Evolutionary conservation across 2,329 filamentous ascomycete genomes (phyloP), one percentile per base, ranked within the genome.

Genomic region (Cladosporium sp.): DNA sequence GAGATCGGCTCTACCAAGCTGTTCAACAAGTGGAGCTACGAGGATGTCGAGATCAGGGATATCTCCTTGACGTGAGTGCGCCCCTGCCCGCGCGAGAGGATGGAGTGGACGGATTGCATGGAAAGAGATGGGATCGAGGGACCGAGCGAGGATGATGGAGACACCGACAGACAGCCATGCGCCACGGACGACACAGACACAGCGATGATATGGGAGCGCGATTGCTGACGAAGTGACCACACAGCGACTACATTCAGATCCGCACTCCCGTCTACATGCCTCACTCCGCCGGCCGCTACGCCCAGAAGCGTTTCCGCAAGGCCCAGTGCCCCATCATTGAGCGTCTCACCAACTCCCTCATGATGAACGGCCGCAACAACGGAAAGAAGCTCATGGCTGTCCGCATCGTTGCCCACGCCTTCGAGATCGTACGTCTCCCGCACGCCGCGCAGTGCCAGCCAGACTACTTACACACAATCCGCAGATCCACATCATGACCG

Each of bases 321-420:
- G 95, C 96, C 82, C 96, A 98, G 89, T 99, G 95, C 92, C 95
- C 95, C 79, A 98, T 99, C 90, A 97, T 99, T 81, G 95, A 99
- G 91, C 94, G 95, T 83, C 90, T 99, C 78, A 99, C 95, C 88
- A 99, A 99, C 91, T 98, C 95, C 68, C 90, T 99, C 82, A 99
- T 99, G 96, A 98, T 98, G 94, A 97, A 99, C 90, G 95, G 95
- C 85, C 95, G 95, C 86, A 99, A 99, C 92, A 99, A 97, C 91
- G 95, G 95, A 85, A 99, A 99, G 91, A 99, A 99, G 92, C 90
- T 98, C 81, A 97, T 96, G 93, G 96, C 95, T 81, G 94, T 98
- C 83, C 93, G 95, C 85, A 99, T 99, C 77, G 93, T 99, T 78
- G 93, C 93, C 76, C 95, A 99, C 88, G 85, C 94, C 78, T 99